Percentiles rank a stretch among this genome's conserved stretches.
Evolutionary conservation across 257 asterid genomes (phyloP).

Genomic region (Solanum chmielewskii): DNA sequence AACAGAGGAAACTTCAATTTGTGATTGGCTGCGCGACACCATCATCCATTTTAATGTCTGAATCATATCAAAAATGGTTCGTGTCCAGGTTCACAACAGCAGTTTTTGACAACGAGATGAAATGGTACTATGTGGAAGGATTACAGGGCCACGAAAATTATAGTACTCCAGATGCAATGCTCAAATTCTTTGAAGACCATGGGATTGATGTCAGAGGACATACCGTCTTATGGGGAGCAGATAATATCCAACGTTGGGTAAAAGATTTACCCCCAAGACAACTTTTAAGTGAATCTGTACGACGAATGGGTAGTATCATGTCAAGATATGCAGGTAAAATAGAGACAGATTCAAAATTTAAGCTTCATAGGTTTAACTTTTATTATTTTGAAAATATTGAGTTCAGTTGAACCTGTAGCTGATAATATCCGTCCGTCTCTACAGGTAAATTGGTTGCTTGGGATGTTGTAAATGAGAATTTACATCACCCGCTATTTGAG

Average conservation of each 20-base stretch:
- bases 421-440: background rate
- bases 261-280: constrained; percentile 4
- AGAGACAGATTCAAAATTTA: background rate
- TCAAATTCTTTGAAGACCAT: constrained; percentile 15
- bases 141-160: constrained; percentile 23
- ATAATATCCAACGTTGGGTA: constrained; percentile 22
- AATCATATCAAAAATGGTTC: constrained; percentile 41
- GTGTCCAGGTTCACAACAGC: constrained; percentile 29
- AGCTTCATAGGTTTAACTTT: background rate
- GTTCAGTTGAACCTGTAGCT: background rate
- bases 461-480: constrained; percentile 56
- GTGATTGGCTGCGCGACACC: constrained; percentile 30
- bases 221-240: constrained; percentile 31
- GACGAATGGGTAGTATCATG: constrained; percentile 24
- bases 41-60: constrained; percentile 10
- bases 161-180: constrained; percentile 43
- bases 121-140: constrained; percentile 40
- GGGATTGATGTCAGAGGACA: constrained; percentile 39
- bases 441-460: constrained; percentile 28
- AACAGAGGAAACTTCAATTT: constrained; percentile 28
- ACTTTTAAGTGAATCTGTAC: constrained; percentile 11
- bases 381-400: background rate
- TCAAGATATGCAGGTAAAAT: constrained; percentile 23
- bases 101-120: constrained; percentile 44
- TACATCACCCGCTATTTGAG: constrained; percentile 39